Percentiles rank a stretch among this genome's conserved stretches.
Evolutionary conservation across 2,329 filamentous ascomycete species (phyloP).

Genomic region (Phialemoniopsis sp.): DNA sequence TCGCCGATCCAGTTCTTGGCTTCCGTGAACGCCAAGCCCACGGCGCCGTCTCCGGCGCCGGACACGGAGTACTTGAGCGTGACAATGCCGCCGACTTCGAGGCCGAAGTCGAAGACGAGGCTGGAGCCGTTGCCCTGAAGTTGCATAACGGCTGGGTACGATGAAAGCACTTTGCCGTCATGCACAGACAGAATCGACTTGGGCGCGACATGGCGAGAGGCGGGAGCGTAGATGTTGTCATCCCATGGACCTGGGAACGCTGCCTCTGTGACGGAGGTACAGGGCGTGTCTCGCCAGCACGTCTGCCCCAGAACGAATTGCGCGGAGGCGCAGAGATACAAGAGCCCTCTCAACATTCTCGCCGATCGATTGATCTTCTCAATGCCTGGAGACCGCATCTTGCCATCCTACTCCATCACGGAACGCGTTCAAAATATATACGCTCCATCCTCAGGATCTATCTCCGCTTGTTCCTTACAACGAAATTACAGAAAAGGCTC

Average conservation of each 20-base stretch:
- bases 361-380: too few relatives aligned
- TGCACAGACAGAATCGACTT: conserved; percentile 31
- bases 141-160: conserved; percentile 15
- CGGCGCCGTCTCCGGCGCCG: conserved; percentile 20
- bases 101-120: conserved; percentile 55
- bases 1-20: conserved; percentile 41
- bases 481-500: too few relatives aligned
- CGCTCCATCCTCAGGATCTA: too few relatives aligned
- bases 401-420: too few relatives aligned
- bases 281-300: conserved; percentile 54
- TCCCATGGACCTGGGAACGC: conserved; percentile 57
- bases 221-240: conserved; percentile 50
- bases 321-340: too few relatives aligned
- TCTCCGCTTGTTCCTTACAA: too few relatives aligned
- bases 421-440: too few relatives aligned
- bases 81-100: conserved; percentile 53
- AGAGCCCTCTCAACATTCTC: too few relatives aligned
- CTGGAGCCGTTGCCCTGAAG: conserved; percentile 40
- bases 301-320: not conserved
- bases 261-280: conserved; percentile 40
- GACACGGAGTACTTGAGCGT: conserved; percentile 42
- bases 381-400: too few relatives aligned
- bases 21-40: conserved; percentile 44
- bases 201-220: conserved; percentile 44
- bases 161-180: conserved; percentile 21